Conservation (phyloP, 2,329 filamentous ascomycete species). For the Calonectria ilicicola region DNA sequence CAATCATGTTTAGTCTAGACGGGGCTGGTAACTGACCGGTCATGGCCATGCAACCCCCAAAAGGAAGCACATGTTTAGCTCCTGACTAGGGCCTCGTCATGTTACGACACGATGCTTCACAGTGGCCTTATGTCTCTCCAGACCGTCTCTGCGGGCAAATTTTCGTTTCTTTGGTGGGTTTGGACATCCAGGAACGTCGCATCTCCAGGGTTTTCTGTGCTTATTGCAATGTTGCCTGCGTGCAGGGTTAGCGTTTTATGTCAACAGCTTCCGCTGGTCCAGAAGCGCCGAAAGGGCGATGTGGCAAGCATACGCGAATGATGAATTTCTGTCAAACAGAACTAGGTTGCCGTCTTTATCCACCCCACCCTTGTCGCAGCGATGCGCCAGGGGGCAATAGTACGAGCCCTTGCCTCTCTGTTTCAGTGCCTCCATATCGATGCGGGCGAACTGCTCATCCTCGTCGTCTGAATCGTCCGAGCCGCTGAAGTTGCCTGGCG, state of each 20-base stretch:
- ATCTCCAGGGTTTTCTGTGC: slow-evolving; percentile 56
- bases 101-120: slow-evolving; percentile 52
- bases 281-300: slow-evolving; percentile 12
- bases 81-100: slow-evolving; percentile 37
- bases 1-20: slow-evolving; percentile 36
- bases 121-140: slow-evolving; percentile 55
- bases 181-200: slow-evolving; percentile 52
- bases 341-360: slow-evolving; percentile 53
- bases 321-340: slow-evolving; percentile 56
- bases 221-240: slow-evolving; percentile 57
- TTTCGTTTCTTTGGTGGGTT: slow-evolving; percentile 56
- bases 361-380: slow-evolving; percentile 55
- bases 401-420: slow-evolving; percentile 55
- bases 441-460: slow-evolving; percentile 50
- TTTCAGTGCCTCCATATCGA: slow-evolving; percentile 54
- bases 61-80: slow-evolving; percentile 26
- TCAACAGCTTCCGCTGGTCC: slow-evolving; percentile 12
- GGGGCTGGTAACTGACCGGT: slow-evolving; percentile 41
- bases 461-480: slow-evolving; percentile 48
- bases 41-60: slow-evolving; percentile 32
- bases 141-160: slow-evolving; percentile 55
- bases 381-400: slow-evolving; percentile 49
- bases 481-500: slow-evolving; percentile 36
- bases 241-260: slow-evolving; percentile 31
- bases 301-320: slow-evolving; percentile 50